Conservation (phyloP, 177 flowering plant genomes). For the Vitis hybrid region DNA sequence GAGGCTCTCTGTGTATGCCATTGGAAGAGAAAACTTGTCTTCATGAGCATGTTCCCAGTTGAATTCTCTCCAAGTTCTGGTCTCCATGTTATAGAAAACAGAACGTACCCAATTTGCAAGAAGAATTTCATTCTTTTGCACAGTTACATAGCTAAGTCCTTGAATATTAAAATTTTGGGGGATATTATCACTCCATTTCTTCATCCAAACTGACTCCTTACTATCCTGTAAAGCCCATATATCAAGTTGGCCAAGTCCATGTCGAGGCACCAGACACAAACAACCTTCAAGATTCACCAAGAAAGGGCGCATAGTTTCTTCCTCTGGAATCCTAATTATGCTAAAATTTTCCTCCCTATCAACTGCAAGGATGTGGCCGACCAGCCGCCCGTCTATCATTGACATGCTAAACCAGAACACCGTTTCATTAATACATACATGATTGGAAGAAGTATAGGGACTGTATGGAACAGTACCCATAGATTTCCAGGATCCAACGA, state of each 20-base stretch:
- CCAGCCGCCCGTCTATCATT: neutral
- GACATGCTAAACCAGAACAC: constrained; percentile 14
- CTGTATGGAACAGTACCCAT: constrained; percentile 9
- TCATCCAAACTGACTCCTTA: no score
- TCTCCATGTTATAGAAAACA: constrained; percentile 4
- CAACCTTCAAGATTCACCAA: no score
- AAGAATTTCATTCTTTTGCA: neutral
- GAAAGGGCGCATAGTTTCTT: neutral
- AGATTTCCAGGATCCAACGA: constrained; percentile 15
- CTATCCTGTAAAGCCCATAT: no score
- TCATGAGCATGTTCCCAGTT: neutral
- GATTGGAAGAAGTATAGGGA: constrained; percentile 9
- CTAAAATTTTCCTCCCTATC: constrained; percentile 18
- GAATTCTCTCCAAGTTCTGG: neutral
- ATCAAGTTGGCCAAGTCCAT: no score
- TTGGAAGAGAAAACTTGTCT: neutral
- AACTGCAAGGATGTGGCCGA: constrained; percentile 13
- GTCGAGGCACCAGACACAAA: no score
- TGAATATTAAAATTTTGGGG: neutral
- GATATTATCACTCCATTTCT: no score
- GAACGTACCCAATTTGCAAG: neutral
- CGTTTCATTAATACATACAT: constrained; percentile 14
- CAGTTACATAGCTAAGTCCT: neutral
- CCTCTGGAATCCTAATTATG: constrained; percentile 8
- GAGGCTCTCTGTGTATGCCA: constrained; percentile 9